These are phyloP conservation scores for Aleurites moluccanus DNA, from an alignment of 441 rosid species.

Conservation along the genomic window DNA sequence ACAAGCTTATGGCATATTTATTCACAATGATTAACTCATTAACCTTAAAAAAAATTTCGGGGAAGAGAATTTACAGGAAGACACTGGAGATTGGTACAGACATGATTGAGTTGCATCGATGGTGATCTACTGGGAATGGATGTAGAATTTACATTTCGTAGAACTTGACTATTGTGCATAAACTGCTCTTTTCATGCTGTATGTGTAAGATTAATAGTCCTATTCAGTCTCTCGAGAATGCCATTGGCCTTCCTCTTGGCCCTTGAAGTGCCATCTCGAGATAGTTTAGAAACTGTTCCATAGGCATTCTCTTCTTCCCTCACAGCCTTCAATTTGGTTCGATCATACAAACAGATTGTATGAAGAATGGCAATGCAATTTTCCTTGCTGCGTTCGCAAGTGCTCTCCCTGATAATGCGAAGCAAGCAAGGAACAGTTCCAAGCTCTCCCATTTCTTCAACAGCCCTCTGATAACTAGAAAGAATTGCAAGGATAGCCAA, in stretches of 20 bases:
- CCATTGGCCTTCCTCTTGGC: constrained; percentile 89
- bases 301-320: constrained; percentile 66
- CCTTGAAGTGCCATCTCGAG: constrained; percentile 77
- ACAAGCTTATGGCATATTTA: constrained; percentile 31
- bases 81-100: constrained; percentile 18
- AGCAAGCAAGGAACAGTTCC: constrained; percentile 80
- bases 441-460: constrained; percentile 71
- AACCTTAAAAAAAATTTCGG: constrained; percentile 27
- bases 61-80: constrained; percentile 45
- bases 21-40: constrained; percentile 43
- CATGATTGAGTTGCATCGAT: constrained; percentile 13
- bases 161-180: constrained; percentile 12
- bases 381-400: constrained; percentile 80
- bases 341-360: constrained; percentile 63
- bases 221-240: constrained; percentile 71
- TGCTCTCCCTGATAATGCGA: constrained; percentile 58
- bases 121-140: constrained; percentile 17
- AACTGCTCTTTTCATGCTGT: constrained; percentile 55
- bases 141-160: constrained; percentile 56
- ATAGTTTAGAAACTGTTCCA: constrained; percentile 72
- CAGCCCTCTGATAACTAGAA: constrained; percentile 65
- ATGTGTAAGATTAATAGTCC: constrained; percentile 70
- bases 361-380: constrained; percentile 74
- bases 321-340: constrained; percentile 69
- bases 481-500: constrained; percentile 85